Percentiles rank a stretch among this genome's conserved stretches.
Evolutionary conservation across 2,329 filamentous ascomycete species (phyloP).

Genomic region (Monosporascus sp.): DNA sequence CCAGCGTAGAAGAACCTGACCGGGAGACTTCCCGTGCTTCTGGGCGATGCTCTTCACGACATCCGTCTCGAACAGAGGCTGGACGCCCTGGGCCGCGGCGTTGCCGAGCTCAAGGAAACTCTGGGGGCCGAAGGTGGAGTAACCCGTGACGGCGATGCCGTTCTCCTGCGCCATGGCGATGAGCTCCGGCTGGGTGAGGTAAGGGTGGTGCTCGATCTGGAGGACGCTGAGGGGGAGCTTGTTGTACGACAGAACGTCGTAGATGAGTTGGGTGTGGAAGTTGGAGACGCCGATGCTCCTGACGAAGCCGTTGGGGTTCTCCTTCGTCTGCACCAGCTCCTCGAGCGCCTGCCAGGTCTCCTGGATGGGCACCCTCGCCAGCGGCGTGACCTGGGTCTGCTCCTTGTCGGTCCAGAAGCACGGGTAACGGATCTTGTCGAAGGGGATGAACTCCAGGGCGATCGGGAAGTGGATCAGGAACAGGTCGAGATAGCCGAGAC

Average conservation of each 20-base stretch:
- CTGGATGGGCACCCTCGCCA: constrained; percentile 64
- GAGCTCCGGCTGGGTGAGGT: constrained; percentile 53
- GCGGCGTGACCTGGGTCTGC: constrained; percentile 38
- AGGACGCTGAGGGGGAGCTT: constrained; percentile 68
- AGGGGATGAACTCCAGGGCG: constrained; percentile 37
- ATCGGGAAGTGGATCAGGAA: constrained; percentile 63
- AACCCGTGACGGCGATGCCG: constrained; percentile 55
- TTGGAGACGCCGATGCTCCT: constrained; percentile 78
- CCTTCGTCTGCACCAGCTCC: constrained; percentile 55
- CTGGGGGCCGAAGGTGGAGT: constrained; percentile 59
- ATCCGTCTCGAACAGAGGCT: constrained; percentile 28
- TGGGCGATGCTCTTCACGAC: constrained; percentile 46
- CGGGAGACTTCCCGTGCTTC: constrained; percentile 53
- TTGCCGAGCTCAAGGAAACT: constrained; percentile 27
- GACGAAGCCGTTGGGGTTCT: constrained; percentile 55
- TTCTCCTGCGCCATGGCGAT: constrained; percentile 51
- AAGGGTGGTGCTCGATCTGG: constrained; percentile 88
- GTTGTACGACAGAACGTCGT: constrained; percentile 75
- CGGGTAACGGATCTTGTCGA: constrained; percentile 34
- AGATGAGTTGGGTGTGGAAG: constrained; percentile 70
- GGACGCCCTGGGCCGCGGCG: constrained; percentile 16
- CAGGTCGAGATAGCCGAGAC: constrained; percentile 62
- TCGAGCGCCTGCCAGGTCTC: constrained; percentile 83
- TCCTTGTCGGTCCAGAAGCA: constrained; percentile 36
- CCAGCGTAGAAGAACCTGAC: constrained; percentile 63